Base-by-base conservation (phyloP, 495 filamentous ascomycete genomes). In the Penicillium nucicola region DNA sequence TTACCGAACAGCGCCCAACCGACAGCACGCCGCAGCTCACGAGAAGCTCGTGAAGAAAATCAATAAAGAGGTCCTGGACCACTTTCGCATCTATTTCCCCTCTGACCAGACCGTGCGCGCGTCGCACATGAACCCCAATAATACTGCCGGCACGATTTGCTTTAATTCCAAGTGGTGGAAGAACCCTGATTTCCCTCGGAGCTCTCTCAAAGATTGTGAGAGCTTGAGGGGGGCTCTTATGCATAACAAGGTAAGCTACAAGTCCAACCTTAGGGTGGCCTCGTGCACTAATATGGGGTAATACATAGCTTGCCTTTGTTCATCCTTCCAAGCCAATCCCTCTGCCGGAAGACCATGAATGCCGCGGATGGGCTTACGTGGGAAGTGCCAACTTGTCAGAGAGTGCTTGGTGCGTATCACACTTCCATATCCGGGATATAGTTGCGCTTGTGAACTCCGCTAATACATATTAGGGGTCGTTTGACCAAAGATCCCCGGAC, bases 311-410 rank as follows among this genome's bases (percentile, higher is more conserved):
- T 32, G 69, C 93, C 31, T 88, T 85, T 51, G 86, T 84, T 5
- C 76, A 81, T 10, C 80, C 75, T 13, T 58, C 74, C 13, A 60
- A 69, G 7, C 57, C 70, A 10, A 63, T 72, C 1, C 32, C 39
- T 0, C 40, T 72, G 41, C 35, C 55, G 1, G 52, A 68, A 25
- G 56, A 45, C 20, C 55, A 45, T 0, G 43, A 57, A 34, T 68
- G 68, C 35, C 55, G 48, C 12, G 75, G 83, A 8, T 97, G 88
- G 83, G 87, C 80, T 0, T 98, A 98, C 60, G 73, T 95, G n/a
- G 93, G 93, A 14, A 93, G 88, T 54, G 89, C 90, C 1, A 98
- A 98, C 67, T 60, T 95, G 7, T 92, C 90, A 0, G 90, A 96
- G 67, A 91, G 87, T 58, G 93, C 93, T 9, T 98, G 93, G 88